Evolutionary conservation across 176 grass and related monocot genomes (phyloP), one percentile per base, ranked within the genome.

Genomic region (Musa troglodytarum): DNA sequence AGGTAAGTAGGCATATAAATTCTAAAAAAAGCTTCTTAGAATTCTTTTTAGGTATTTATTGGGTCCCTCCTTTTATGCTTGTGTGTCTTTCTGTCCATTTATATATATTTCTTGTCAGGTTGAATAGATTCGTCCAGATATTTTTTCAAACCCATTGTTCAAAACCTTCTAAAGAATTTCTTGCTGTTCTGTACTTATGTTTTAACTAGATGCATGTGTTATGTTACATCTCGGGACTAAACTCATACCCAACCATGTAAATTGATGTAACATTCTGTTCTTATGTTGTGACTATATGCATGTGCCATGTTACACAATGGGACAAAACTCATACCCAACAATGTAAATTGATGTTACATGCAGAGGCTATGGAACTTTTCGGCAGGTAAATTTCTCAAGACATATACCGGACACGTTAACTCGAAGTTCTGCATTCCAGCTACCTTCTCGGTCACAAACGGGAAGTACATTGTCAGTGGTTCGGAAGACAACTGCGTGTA

Each of bases 321-420:
- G 57, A 61, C 16, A n/a, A 19, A 61, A n/a, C 17, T 61, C 14
- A 61, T 20, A 61, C 2, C 16, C 13, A 17, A 20, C 2, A 15
- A 8, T 61, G 8, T 61, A n/a, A 61, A 61, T 61, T 61, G 57
- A n/a, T 61, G 57, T 61, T 61, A 21, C 11, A 69, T 72, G 54
- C 89, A 96, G 92, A 86, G 92, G 76, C 89, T 96, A 50, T 96
- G 92, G 92, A 90, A 96, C 78, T 89, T 89, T 69, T 80, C 85
- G 61, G 87, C 83, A 79, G 92, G 92, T 20, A 96, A 92, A 50
- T 96, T 92, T 83, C 79, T 96, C 2, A 96, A 96, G 79, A 92
- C 89, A 2, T 96, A 96, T 11, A 96, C 85, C 50, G 92, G 92
- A 23, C 92, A 96, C 74, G 77, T 85, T 65, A 96, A 96, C 65